Conservation (phyloP, 129 eudicot genomes). For the Escallonia herrerae region DNA sequence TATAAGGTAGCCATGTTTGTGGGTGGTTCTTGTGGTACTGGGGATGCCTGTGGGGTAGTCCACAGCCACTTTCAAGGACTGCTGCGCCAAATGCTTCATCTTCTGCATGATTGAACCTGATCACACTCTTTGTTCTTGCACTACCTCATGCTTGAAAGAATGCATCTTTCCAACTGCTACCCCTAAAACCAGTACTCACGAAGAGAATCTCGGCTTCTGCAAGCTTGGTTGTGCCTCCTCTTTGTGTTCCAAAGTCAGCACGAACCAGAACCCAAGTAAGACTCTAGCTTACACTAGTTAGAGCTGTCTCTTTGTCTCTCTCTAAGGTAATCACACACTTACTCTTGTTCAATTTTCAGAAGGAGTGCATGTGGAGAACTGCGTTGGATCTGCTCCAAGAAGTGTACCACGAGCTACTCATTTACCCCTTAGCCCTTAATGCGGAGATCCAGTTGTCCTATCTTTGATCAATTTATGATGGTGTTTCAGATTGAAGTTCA, state of each 20-base stretch:
- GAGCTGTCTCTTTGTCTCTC: background rate
- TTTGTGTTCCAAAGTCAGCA: constrained; percentile 56
- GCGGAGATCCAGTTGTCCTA: background rate
- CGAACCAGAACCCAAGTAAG: constrained; percentile 49
- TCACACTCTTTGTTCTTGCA: constrained; percentile 55
- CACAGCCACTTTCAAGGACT: constrained; percentile 46
- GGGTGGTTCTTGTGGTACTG: constrained; percentile 21
- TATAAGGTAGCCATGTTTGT: constrained; percentile 11
- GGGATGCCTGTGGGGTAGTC: constrained; percentile 30
- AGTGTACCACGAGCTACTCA: constrained; percentile 46
- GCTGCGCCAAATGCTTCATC: constrained; percentile 62
- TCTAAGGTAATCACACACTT: background rate
- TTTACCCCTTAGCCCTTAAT: constrained; percentile 9
- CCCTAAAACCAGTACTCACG: constrained; percentile 2
- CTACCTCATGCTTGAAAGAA: constrained; percentile 57
- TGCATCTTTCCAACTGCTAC: constrained; percentile 51
- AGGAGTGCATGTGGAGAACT: constrained; percentile 48
- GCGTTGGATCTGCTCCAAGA: constrained; percentile 73
- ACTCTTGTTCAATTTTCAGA: constrained; percentile 21
- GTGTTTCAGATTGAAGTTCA: background rate
- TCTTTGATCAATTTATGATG: background rate
- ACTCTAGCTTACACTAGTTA: background rate
- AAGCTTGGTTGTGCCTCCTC: constrained; percentile 78
- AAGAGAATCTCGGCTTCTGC: constrained; percentile 39
- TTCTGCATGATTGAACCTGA: constrained; percentile 73